A percentile compares a stretch with the other conserved stretches of the same genome.
phyloP scores from a whole-genome alignment of 2,329 filamentous ascomycete species.

The Neonectria ditissima region DNA sequence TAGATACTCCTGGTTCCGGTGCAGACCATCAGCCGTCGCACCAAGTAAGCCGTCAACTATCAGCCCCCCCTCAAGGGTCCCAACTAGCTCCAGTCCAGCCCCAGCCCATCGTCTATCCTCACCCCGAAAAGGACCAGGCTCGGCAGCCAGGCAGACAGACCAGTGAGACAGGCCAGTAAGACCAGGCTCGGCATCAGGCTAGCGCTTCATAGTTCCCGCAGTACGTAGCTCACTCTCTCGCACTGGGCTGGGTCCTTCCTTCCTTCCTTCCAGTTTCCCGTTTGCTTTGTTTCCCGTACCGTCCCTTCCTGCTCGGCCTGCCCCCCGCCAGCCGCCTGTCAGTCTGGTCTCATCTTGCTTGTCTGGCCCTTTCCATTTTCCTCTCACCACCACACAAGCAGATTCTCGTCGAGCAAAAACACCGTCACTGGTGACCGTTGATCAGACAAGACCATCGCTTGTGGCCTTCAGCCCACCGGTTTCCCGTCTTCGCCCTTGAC shows the following conservation, averaged over 20 bases:
- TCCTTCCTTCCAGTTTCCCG: slow-evolving; percentile 17
- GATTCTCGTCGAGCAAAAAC: slow-evolving; percentile 3
- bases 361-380: neutral
- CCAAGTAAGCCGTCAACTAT: neutral
- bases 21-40: neutral
- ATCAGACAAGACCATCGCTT: neutral
- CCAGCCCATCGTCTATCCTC: slow-evolving; percentile 2
- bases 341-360: neutral
- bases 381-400: slow-evolving; percentile 7
- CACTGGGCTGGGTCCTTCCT: slow-evolving; percentile 14
- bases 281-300: slow-evolving; percentile 10
- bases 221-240: slow-evolving; percentile 18
- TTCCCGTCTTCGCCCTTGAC: neutral
- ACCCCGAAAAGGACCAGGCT: slow-evolving; percentile 9
- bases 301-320: slow-evolving; percentile 1
- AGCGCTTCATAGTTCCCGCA: slow-evolving; percentile 25
- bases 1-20: neutral
- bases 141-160: neutral
- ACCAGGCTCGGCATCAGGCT: slow-evolving; percentile 15
- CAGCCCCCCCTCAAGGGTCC: neutral
- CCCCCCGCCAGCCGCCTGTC: slow-evolving; percentile 4
- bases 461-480: neutral
- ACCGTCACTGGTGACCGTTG: neutral
- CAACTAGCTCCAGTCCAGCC: neutral
- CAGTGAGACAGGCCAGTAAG: slow-evolving; percentile 1